These are phyloP conservation scores for Oxytropis ochrocephala DNA, from an alignment of 306 rosid species.

Conservation along the genomic window DNA sequence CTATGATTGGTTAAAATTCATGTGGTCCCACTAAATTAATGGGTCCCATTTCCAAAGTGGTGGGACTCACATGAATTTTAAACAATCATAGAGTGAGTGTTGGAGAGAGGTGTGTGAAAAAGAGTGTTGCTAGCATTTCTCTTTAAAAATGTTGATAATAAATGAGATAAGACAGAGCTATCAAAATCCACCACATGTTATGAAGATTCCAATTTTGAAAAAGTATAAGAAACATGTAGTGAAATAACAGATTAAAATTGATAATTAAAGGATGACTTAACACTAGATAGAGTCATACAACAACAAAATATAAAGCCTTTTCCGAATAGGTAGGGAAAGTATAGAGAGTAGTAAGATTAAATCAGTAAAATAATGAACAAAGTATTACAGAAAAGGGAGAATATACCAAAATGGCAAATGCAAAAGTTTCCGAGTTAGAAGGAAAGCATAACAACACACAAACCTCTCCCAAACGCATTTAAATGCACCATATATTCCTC, in stretches of 20 bases:
- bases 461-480: slow-evolving; percentile 99
- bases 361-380: not conserved
- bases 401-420: not conserved
- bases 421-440: not conserved
- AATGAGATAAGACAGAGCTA: not conserved
- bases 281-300: not conserved
- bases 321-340: not conserved
- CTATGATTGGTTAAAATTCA: no score
- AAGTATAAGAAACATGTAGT: not conserved
- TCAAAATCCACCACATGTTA: not conserved
- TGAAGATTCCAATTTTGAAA: not conserved
- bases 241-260: not conserved
- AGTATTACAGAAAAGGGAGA: not conserved
- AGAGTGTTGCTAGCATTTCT: no score
- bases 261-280: not conserved
- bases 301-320: not conserved
- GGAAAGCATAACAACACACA: slow-evolving; percentile 25
- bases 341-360: not conserved
- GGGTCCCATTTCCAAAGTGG: no score
- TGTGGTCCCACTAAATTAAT: no score
- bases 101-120: no score
- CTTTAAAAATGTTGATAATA: not conserved
- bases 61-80: no score
- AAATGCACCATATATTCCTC: slow-evolving; percentile 96
- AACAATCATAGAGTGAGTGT: no score